Base-by-base conservation (phyloP, 305 asterid genomes). In the Fraxinus angustifolia region DNA sequence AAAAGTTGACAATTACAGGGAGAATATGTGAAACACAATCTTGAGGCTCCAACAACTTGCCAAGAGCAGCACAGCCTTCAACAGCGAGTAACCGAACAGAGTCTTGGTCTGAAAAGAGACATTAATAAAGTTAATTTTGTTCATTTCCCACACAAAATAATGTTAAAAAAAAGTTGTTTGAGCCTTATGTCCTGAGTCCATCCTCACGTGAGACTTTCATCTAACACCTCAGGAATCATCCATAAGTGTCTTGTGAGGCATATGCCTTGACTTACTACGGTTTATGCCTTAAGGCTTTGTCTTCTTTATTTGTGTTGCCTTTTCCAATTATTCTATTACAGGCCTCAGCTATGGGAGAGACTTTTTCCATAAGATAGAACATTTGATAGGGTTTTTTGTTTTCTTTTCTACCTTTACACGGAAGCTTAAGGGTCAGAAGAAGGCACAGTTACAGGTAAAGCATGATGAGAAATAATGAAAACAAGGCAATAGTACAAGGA, bases 1-100 rank as follows among this genome's bases (percentile, higher is more conserved):
- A 94, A 88, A 94, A 94, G 91, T 89, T 93, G 83, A 94, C 98
- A 85, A 94, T 93, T 81, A 93, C 97, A n/a, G 97, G 98, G 80
- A 94, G 96, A 83, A 94, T 87, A 80, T 94, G 97, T 73, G 93
- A 88, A 84, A 93, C 92, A 86, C 98, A 94, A 83, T 94, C 98
- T 85, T 92, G 96, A 73, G 96, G 90, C 85, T 93, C 96, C 89
- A 94, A 80, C 85, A 94, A 87, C 88, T 93, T 94, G 45, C 97
- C 98, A 81, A 94, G 94, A 83, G 98, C 94, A 45, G 97, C 98
- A 84, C 97, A 94, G 50, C 97, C 92, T 84, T 94, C 97, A 53
- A 94, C 98, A 82, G 97, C 98, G 65, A 94, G 90, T 78, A 94
- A 87, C 4, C 98, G 97, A 77, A 94, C 97, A 76, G 97, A 94